phyloP scores from a whole-genome alignment of 164 flowering plant genomes.

The Cinnamomum chago region DNA sequence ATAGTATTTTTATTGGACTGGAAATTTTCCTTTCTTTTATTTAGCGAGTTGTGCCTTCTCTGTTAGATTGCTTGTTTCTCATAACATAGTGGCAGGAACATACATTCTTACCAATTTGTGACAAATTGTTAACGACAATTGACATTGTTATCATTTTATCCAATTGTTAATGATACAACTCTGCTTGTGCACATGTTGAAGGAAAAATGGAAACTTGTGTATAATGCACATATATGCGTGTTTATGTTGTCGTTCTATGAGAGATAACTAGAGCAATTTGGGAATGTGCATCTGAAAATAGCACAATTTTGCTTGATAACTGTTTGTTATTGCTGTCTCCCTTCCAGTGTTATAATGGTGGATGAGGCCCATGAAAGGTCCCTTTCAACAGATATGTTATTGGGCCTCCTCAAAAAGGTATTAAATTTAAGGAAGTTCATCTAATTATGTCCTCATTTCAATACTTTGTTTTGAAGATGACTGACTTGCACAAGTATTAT shows the following conservation, averaged over 20 bases:
- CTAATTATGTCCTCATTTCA: background rate
- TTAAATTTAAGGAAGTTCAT: background rate
- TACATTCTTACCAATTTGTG: background rate
- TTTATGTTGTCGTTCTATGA: no score
- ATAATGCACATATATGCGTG: no score
- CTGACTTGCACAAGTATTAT: background rate
- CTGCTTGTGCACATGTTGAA: background rate
- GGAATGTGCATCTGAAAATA: no score
- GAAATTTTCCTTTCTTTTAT: no score
- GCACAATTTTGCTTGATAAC: no score
- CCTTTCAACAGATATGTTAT: slow-evolving; percentile 78
- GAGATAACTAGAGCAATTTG: no score
- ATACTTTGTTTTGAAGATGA: background rate
- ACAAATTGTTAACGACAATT: background rate
- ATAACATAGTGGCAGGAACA: background rate
- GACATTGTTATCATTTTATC: background rate
- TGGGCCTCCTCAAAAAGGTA: slow-evolving; percentile 97
- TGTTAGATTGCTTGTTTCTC: background rate
- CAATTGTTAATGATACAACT: background rate
- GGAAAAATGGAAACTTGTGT: background rate
- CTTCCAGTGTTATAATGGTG: slow-evolving; percentile 87
- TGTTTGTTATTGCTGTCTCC: background rate
- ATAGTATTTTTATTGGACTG: no score
- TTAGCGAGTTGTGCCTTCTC: no score
- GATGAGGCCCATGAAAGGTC: slow-evolving; percentile 99